phyloP scores from a whole-genome alignment of 139 green algal genomes.

The Chlorella sp. region DNA sequence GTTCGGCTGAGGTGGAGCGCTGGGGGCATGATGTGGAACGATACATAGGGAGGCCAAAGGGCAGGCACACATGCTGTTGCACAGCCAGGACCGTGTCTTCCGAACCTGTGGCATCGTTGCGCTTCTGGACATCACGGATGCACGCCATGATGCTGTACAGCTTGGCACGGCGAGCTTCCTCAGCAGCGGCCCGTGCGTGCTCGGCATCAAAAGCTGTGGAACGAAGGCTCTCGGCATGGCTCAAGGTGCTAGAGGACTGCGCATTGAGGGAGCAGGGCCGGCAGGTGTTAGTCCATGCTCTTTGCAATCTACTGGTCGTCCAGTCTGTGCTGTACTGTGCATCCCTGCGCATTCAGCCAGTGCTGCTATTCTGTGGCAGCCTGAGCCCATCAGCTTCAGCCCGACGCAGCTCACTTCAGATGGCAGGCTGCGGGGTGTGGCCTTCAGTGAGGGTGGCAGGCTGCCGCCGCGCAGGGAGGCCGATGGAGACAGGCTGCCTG shows the following conservation, averaged over 20 bases:
- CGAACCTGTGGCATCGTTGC: slow-evolving; percentile 34
- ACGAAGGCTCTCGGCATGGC: neutral
- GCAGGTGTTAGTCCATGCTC: too few species aligned
- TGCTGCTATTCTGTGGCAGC: too few species aligned
- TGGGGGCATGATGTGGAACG: too few species aligned
- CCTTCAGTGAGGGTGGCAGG: neutral
- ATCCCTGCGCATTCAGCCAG: too few species aligned
- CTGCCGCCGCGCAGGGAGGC: neutral
- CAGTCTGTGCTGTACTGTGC: too few species aligned
- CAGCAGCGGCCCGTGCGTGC: slow-evolving; percentile 30
- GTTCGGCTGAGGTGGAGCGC: too few species aligned
- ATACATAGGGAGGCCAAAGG: neutral
- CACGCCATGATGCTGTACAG: slow-evolving; percentile 88
- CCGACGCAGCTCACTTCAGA: neutral
- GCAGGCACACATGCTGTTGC: neutral
- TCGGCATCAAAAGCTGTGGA: neutral
- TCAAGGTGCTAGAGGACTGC: slow-evolving; percentile 1
- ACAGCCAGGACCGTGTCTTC: too few species aligned
- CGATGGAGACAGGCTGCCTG: neutral
- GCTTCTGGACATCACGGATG: slow-evolving; percentile 89
- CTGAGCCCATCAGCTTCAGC: neutral
- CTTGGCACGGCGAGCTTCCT: slow-evolving; percentile 58
- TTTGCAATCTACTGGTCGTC: too few species aligned
- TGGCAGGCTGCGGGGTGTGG: neutral
- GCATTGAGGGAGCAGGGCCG: neutral